Conservation (phyloP, 495 filamentous ascomycete species). For the Neurospora pannonica region DNA sequence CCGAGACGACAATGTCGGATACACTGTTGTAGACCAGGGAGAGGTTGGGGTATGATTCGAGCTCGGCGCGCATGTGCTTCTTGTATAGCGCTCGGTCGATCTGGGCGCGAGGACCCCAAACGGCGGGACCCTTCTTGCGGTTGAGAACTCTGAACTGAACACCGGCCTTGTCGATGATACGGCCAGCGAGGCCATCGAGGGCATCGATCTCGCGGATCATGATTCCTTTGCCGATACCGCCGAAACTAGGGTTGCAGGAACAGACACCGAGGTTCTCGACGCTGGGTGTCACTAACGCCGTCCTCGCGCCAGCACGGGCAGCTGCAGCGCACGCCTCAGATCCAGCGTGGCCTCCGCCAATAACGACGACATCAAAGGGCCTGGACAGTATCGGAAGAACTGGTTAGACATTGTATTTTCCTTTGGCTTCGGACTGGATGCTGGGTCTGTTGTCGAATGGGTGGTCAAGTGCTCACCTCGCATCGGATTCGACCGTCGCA, state of each 20-base stretch:
- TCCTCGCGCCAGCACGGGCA: conserved; percentile 80
- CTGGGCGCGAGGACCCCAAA: conserved; percentile 94
- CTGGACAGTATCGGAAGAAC: conserved; percentile 28
- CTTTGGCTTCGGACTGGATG: background rate
- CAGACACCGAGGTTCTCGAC: conserved; percentile 87
- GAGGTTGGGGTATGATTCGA: conserved; percentile 64
- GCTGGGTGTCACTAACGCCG: conserved; percentile 79
- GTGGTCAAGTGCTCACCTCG: conserved; percentile 20
- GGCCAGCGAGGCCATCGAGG: conserved; percentile 80
- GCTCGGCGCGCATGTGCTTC: conserved; percentile 83
- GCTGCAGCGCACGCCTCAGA: conserved; percentile 91
- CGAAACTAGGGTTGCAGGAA: conserved; percentile 96
- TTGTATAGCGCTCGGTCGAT: conserved; percentile 90
- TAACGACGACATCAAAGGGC: conserved; percentile 85
- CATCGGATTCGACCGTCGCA: conserved; percentile 27
- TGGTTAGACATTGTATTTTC: background rate
- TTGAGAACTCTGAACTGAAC: conserved; percentile 88
- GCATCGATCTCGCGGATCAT: conserved; percentile 95
- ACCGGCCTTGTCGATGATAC: conserved; percentile 88
- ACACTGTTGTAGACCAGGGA: conserved; percentile 78
- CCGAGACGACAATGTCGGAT: conserved; percentile 74
- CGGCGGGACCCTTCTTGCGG: conserved; percentile 80
- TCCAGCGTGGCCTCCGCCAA: conserved; percentile 93
- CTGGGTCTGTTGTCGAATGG: background rate
- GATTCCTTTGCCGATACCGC: conserved; percentile 96